phyloP scores from a whole-genome alignment of 2,329 filamentous ascomycete genomes.

The Gliomastix tumulicola region DNA sequence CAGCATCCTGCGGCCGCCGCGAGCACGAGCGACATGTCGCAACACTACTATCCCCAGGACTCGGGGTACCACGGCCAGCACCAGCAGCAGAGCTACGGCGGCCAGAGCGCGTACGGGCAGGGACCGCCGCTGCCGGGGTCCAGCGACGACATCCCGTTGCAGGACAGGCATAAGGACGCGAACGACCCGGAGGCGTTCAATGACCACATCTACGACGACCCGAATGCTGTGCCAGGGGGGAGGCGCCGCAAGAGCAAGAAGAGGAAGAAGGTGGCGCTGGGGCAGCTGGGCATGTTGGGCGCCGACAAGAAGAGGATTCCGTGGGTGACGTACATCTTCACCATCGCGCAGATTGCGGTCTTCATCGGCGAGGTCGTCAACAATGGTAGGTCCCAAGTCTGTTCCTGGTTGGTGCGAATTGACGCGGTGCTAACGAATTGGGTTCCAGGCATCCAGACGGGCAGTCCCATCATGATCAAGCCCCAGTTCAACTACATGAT shows the following conservation, averaged over 20 bases:
- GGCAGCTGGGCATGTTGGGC: conserved; percentile 53
- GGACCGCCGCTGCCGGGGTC: conserved; percentile 23
- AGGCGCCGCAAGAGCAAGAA: conserved; percentile 20
- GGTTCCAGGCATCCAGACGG: conserved; percentile 63
- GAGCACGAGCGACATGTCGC: conserved; percentile 30
- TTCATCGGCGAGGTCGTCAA: conserved; percentile 86
- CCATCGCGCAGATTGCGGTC: conserved; percentile 68
- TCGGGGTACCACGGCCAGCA: conserved; percentile 47
- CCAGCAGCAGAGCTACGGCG: conserved; percentile 9
- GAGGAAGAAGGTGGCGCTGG: conserved; percentile 43
- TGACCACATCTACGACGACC: conserved; percentile 58
- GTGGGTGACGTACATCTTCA: conserved; percentile 78
- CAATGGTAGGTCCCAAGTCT: conserved; percentile 55
- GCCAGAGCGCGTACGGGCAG: conserved; percentile 15
- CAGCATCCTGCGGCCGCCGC: conserved; percentile 12
- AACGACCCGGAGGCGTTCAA: conserved; percentile 17
- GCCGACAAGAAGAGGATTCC: conserved; percentile 54
- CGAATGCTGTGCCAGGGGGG: conserved; percentile 18
- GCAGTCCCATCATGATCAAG: conserved; percentile 69
- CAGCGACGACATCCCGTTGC: conserved; percentile 50
- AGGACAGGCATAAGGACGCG: conserved; percentile 38
- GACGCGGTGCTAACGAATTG: conserved; percentile 5
- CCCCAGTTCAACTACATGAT: conserved; percentile 97
- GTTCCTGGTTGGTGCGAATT: not conserved
- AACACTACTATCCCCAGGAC: conserved; percentile 38